phyloP scores from a whole-genome alignment of 179 eudicot species.

The Sideroxylon spinosum region DNA sequence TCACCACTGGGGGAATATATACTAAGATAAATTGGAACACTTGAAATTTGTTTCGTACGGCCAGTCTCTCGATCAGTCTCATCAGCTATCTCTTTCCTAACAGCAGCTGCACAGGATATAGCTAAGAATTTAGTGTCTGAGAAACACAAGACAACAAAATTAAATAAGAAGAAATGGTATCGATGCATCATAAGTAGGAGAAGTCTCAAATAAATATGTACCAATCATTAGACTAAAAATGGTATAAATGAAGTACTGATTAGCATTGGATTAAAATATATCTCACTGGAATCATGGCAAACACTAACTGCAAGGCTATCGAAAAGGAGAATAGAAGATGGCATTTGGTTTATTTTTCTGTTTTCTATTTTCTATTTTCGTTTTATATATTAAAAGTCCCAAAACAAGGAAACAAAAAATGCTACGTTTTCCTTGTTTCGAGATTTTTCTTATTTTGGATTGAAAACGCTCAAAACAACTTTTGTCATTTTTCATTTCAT shows the following conservation, averaged over 20 bases:
- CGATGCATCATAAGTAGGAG: neutral
- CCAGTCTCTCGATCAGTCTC: slow-evolving; percentile 99
- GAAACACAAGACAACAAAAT: neutral
- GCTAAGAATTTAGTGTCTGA: slow-evolving; percentile 16
- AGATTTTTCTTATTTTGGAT: too few species aligned
- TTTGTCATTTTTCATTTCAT: too few species aligned
- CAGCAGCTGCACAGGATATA: slow-evolving; percentile 61
- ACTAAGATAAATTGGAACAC: slow-evolving; percentile 93
- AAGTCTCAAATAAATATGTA: neutral
- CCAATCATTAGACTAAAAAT: neutral
- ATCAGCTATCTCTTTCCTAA: slow-evolving; percentile 91
- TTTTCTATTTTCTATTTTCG: too few species aligned
- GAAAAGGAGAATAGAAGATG: neutral
- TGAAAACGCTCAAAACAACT: too few species aligned
- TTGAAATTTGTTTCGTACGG: slow-evolving; percentile 70
- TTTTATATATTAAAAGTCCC: too few species aligned
- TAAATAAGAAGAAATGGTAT: neutral
- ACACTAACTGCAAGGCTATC: slow-evolving; percentile 2
- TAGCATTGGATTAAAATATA: neutral
- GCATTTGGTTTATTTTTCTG: too few species aligned
- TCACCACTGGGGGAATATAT: slow-evolving; percentile 92
- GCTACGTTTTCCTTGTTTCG: too few species aligned
- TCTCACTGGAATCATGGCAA: neutral
- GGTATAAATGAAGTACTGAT: neutral
- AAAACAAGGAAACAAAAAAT: too few species aligned